phyloP scores from a whole-genome alignment of 129 eudicot genomes.

The Lonicera japonica region DNA sequence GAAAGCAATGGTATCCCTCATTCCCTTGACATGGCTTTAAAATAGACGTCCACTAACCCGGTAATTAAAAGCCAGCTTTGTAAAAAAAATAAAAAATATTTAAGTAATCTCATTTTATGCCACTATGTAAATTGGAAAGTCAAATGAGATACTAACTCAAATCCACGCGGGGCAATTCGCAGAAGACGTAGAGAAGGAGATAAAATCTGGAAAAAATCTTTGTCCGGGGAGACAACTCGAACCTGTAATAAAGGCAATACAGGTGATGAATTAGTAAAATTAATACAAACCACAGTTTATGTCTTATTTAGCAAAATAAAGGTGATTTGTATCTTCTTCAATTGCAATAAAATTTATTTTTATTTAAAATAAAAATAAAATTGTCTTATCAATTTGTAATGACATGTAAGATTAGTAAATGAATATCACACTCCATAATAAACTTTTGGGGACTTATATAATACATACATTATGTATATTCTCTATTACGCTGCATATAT shows the following conservation, averaged over 20 bases:
- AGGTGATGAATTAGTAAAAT: neutral
- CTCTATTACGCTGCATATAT: too few relatives aligned
- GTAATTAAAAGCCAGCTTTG: too few relatives aligned
- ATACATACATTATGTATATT: too few relatives aligned
- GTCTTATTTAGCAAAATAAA: too few relatives aligned
- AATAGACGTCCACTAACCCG: too few relatives aligned
- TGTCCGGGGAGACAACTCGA: constrained; percentile 97
- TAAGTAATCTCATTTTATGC: neutral
- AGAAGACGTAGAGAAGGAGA: constrained; percentile 95
- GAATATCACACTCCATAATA: too few relatives aligned
- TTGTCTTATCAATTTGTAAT: neutral
- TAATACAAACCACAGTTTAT: neutral
- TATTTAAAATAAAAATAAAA: neutral
- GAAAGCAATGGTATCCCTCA: too few relatives aligned
- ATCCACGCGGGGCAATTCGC: constrained; percentile 95
- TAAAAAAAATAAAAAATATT: too few relatives aligned
- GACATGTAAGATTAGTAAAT: neutral
- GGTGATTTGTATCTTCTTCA: too few relatives aligned
- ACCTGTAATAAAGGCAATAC: constrained; percentile 48
- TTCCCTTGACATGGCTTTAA: too few relatives aligned
- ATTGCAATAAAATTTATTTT: neutral
- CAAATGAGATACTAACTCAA: constrained; percentile 56
- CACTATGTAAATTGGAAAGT: neutral
- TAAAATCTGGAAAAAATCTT: constrained; percentile 92
- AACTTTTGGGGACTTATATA: neutral